A percentile compares a stretch with the other conserved stretches of the same genome.
Conservation (phyloP, 345 rosid genomes). For the Lepidium didymum region DNA sequence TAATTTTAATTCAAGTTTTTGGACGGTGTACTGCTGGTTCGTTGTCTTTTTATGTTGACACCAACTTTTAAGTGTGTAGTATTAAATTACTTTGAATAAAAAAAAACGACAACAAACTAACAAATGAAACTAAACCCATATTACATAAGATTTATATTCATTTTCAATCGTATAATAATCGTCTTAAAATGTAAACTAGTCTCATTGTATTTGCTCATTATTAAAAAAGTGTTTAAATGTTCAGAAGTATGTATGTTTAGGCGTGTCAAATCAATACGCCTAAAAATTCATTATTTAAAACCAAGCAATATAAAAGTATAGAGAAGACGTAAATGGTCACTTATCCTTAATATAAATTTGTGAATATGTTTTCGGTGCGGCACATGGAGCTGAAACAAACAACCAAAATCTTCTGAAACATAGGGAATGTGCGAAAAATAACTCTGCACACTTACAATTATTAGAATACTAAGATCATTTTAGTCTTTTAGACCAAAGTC, state of each 20-base stretch:
- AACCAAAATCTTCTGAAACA: conserved; percentile 27
- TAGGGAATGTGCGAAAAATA: conserved; percentile 28
- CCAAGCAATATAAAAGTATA: no score
- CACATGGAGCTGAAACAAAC: conserved; percentile 26
- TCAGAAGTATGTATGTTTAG: no score
- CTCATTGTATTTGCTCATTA: no score
- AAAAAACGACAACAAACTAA: conserved; percentile 10
- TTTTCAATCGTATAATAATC: no score
- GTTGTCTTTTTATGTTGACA: conserved; percentile 21
- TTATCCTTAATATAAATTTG: background rate
- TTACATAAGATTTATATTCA: background rate
- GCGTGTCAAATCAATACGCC: no score
- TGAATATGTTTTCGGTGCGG: conserved; percentile 23
- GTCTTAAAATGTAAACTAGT: no score
- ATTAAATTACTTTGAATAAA: background rate
- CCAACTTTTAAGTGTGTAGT: background rate
- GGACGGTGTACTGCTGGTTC: conserved; percentile 30
- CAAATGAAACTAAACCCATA: conserved; percentile 3
- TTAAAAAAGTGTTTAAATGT: no score
- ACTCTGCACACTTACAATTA: background rate
- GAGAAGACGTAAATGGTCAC: background rate
- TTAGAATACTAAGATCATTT: conserved; percentile 17
- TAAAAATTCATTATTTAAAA: no score
- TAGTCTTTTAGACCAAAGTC: background rate
- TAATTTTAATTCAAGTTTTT: conserved; percentile 16